Evolutionary conservation across 148 eudicot genomes (phyloP).

Genomic region (Silene latifolia): DNA sequence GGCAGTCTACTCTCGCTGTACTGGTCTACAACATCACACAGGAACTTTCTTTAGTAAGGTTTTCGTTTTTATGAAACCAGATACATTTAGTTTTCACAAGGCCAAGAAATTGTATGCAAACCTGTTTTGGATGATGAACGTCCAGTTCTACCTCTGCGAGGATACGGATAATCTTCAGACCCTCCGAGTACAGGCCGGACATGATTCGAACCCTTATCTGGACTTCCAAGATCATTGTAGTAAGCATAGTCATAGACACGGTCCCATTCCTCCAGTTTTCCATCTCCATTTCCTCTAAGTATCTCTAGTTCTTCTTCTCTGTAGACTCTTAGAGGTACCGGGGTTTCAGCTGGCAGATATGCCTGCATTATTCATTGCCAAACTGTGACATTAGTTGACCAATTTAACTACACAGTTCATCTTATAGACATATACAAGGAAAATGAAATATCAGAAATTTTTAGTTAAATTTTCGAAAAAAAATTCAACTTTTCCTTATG

Average conservation of each 20-base stretch:
- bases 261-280: slow-evolving; percentile 78
- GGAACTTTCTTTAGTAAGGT: not conserved
- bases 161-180: slow-evolving; percentile 60
- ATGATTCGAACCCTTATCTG: slow-evolving; percentile 43
- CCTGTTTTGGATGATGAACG: slow-evolving; percentile 60
- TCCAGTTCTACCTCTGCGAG: slow-evolving; percentile 78
- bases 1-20: slow-evolving; percentile 64
- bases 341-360: slow-evolving; percentile 67
- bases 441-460: too few relatives aligned
- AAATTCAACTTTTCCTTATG: too few relatives aligned
- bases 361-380: slow-evolving; percentile 27
- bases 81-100: too few relatives aligned
- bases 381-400: too few relatives aligned
- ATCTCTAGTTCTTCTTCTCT: slow-evolving; percentile 63
- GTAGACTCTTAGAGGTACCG: slow-evolving; percentile 36
- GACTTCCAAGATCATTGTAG: slow-evolving; percentile 72
- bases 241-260: slow-evolving; percentile 81
- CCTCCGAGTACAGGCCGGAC: slow-evolving; percentile 72
- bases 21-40: slow-evolving; percentile 45
- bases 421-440: too few relatives aligned
- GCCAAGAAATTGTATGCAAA: slow-evolving; percentile 7
- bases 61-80: not conserved
- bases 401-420: too few relatives aligned
- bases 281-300: slow-evolving; percentile 65
- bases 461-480: too few relatives aligned